Conservation (phyloP, 2,329 filamentous ascomycete genomes). For the Coleophoma eucalyptorum region DNA sequence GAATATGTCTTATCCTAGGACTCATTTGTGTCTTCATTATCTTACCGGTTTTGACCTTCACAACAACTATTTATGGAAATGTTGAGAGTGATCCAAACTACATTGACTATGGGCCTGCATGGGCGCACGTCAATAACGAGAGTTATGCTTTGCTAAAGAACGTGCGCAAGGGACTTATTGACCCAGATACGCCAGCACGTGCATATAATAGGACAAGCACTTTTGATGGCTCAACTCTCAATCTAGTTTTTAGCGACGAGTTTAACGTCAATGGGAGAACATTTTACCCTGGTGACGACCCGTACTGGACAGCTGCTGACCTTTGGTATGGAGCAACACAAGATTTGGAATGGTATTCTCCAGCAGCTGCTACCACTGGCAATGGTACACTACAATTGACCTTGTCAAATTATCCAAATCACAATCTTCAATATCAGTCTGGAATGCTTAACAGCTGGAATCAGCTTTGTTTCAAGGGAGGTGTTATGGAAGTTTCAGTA, state of each 20-base stretch:
- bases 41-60: conserved; percentile 43
- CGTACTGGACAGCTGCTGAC: conserved; percentile 47
- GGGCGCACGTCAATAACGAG: conserved; percentile 44
- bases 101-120: conserved; percentile 21
- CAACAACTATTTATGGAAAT: conserved; percentile 19
- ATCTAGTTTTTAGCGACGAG: conserved; percentile 52
- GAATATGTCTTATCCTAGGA: conserved; percentile 40
- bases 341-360: conserved; percentile 34
- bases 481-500: conserved; percentile 46
- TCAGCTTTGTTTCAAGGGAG: conserved; percentile 50
- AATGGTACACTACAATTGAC: conserved; percentile 41
- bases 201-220: conserved; percentile 39
- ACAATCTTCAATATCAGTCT: conserved; percentile 41
- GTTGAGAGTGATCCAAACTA: conserved; percentile 1
- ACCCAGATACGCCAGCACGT: conserved; percentile 44
- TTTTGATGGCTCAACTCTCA: conserved; percentile 38
- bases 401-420: conserved; percentile 40
- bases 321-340: conserved; percentile 52
- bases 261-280: conserved; percentile 48
- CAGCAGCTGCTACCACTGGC: conserved; percentile 44
- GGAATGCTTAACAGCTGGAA: conserved; percentile 51
- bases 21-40: conserved; percentile 45
- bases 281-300: conserved; percentile 54
- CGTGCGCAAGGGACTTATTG: conserved; percentile 42
- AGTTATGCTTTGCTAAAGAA: conserved; percentile 43